These are phyloP conservation scores for Solidago caesia DNA, from an alignment of 129 eudicot species.

Conservation along the genomic window DNA sequence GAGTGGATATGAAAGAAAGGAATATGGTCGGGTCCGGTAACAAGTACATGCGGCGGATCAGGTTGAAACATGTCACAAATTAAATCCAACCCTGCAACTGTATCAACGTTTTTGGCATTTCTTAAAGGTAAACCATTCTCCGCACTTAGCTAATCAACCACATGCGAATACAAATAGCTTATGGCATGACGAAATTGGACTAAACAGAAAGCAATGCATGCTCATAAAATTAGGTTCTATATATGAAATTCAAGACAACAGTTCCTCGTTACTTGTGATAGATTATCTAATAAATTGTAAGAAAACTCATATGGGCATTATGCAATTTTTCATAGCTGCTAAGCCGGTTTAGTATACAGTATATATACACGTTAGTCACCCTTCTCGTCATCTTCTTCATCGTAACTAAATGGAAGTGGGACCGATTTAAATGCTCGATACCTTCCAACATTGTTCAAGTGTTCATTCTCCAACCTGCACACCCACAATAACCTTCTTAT, in stretches of 20 bases:
- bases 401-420: slow-evolving; percentile 74
- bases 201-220: background rate
- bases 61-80: no score
- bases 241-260: background rate
- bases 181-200: background rate
- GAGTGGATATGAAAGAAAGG: no score
- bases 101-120: background rate
- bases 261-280: background rate
- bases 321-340: background rate
- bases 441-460: slow-evolving; percentile 75
- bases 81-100: no score
- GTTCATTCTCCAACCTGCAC: slow-evolving; percentile 81
- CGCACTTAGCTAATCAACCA: background rate
- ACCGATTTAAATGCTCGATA: slow-evolving; percentile 83
- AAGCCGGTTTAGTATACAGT: background rate
- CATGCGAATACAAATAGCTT: background rate
- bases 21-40: no score
- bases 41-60: no score
- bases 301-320: slow-evolving; percentile 11
- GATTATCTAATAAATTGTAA: slow-evolving; percentile 1
- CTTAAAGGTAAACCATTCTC: no score
- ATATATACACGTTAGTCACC: slow-evolving; percentile 27
- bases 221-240: background rate
- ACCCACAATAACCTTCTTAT: background rate
- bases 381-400: slow-evolving; percentile 50